Evolutionary conservation across 805 yeast species (phyloP).

Genomic region (Diddensiella caesifluorescens): DNA sequence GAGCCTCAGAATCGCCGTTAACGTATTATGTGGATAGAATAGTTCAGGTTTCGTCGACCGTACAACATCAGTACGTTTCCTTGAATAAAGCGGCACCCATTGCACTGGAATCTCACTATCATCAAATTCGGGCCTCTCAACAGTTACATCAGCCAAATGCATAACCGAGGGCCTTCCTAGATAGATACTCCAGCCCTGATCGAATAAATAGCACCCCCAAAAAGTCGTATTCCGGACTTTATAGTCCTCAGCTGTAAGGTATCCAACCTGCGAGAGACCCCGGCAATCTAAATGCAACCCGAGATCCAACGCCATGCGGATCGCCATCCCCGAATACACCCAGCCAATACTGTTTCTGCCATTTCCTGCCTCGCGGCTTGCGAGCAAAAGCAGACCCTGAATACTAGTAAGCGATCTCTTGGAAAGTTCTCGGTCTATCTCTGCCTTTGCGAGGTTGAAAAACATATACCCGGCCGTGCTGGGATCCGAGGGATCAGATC

Average conservation of each 20-base stretch:
- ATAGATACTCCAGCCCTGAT: constrained; percentile 21
- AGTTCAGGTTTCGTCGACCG: constrained; percentile 9
- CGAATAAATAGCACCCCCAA: constrained; percentile 23
- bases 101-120: constrained; percentile 15
- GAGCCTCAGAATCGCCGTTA: constrained; percentile 17
- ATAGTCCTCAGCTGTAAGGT: constrained; percentile 15
- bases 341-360: constrained; percentile 21
- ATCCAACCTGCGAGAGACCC: constrained; percentile 15
- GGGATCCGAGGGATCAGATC: constrained; percentile 18
- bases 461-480: constrained; percentile 19
- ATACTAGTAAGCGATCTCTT: constrained; percentile 17
- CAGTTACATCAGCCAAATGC: constrained; percentile 16
- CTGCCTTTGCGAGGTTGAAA: constrained; percentile 16
- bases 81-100: constrained; percentile 18
- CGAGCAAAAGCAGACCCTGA: constrained; percentile 18
- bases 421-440: constrained; percentile 15
- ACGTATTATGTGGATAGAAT: constrained; percentile 16
- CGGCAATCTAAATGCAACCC: constrained; percentile 20
- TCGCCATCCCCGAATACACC: constrained; percentile 24
- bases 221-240: constrained; percentile 18
- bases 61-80: neutral
- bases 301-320: constrained; percentile 21
- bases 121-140: constrained; percentile 10
- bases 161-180: constrained; percentile 19
- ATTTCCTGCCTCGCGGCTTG: constrained; percentile 20